phyloP scores from a whole-genome alignment of 768 basidiomycete genomes.

The Suillus fuscotomentosus region DNA sequence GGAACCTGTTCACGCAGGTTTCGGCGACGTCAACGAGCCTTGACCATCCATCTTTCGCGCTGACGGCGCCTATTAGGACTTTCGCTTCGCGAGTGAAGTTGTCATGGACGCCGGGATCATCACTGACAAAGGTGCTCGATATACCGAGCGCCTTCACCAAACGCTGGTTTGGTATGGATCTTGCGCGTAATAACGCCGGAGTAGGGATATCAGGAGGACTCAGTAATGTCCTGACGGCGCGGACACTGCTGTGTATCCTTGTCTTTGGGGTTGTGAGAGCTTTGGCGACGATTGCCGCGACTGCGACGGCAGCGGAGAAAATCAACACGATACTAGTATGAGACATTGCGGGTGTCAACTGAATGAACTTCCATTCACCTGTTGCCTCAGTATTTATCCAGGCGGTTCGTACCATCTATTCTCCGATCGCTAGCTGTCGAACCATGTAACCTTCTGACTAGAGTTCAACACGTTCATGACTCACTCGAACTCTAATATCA shows the following conservation, averaged over 20 bases:
- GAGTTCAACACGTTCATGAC: not conserved
- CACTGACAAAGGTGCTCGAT: conserved; percentile 54
- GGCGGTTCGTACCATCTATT: not conserved
- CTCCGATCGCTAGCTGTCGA: not conserved
- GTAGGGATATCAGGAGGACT: conserved; percentile 17
- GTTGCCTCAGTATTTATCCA: not conserved
- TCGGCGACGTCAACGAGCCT: conserved; percentile 15
- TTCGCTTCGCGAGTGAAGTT: conserved; percentile 23
- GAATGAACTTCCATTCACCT: not conserved
- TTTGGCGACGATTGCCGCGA: not conserved
- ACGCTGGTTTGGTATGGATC: conserved; percentile 21
- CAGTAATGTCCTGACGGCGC: conserved; percentile 11
- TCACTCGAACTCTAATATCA: not conserved
- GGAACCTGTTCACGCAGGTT: not conserved
- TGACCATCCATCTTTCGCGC: conserved; percentile 15
- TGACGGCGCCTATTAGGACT: conserved; percentile 13
- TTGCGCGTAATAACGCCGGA: conserved; percentile 12
- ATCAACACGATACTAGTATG: not conserved
- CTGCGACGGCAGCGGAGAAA: not conserved
- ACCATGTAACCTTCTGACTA: not conserved
- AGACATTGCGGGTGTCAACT: not conserved
- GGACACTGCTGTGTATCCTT: conserved; percentile 11
- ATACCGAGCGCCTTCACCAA: conserved; percentile 27
- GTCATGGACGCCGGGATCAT: conserved; percentile 28
- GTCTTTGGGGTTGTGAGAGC: not conserved